phyloP scores from a whole-genome alignment of 2,329 filamentous ascomycete genomes.

The Sclerotinia glacialis region DNA sequence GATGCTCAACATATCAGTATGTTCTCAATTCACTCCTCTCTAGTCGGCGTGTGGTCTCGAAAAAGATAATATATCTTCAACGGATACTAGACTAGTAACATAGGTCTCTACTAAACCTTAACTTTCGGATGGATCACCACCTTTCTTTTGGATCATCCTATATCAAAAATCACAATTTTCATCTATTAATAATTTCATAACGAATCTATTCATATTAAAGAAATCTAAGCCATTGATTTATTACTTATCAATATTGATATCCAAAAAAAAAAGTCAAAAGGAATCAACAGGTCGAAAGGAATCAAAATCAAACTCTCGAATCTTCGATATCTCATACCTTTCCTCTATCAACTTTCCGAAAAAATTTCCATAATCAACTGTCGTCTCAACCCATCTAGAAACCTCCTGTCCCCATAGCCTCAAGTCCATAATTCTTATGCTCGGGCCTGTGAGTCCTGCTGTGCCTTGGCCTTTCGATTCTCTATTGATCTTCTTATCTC shows the following conservation, averaged over 20 bases:
- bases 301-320: no score
- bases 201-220: no score
- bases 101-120: no score
- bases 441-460: background rate
- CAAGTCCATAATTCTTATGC: background rate
- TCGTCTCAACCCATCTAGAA: background rate
- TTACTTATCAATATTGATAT: no score
- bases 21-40: conserved; percentile 32
- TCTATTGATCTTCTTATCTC: background rate
- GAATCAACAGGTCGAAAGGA: no score
- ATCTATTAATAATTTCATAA: no score
- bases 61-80: conserved; percentile 44
- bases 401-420: background rate
- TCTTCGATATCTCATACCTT: no score
- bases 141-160: no score
- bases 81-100: conserved; percentile 35
- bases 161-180: no score
- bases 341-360: background rate
- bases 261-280: no score
- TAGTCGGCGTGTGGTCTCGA: conserved; percentile 43
- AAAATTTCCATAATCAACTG: background rate
- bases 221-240: no score
- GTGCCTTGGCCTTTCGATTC: background rate
- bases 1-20: conserved; percentile 50
- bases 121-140: no score